Conservation (phyloP, 306 rosid species). For the Cicer judaicum region DNA sequence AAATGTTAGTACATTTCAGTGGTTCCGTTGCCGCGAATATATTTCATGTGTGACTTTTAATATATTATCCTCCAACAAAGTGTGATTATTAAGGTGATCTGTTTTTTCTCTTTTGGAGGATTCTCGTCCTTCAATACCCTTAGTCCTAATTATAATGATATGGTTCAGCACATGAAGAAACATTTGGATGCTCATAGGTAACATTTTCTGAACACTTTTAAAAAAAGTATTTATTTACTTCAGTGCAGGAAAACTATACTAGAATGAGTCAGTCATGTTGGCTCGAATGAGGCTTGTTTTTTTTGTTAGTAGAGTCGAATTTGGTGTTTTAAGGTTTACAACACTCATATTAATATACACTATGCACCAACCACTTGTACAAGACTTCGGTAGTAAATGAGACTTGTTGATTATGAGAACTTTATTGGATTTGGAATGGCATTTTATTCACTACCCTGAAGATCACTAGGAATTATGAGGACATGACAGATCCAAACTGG, state of each 20-base stretch:
- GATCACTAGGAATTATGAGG: conserved; percentile 3
- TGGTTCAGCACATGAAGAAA: conserved; percentile 13
- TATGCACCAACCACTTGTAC: too few species aligned
- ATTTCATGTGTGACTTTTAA: conserved; percentile 15
- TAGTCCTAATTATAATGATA: not conserved
- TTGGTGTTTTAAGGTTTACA: too few species aligned
- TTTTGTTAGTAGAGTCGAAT: too few species aligned
- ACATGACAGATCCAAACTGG: not conserved
- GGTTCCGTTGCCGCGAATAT: conserved; percentile 17
- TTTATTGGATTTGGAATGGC: conserved; percentile 28
- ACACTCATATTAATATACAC: too few species aligned
- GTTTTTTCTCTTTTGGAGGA: conserved; percentile 27
- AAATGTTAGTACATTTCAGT: conserved; percentile 9
- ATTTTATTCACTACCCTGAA: not conserved
- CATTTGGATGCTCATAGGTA: conserved; percentile 32
- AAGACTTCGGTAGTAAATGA: too few species aligned
- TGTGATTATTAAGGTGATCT: not conserved
- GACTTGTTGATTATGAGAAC: not conserved
- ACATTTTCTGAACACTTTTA: conserved; percentile 24
- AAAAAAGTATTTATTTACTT: conserved; percentile 16
- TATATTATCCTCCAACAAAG: conserved; percentile 25
- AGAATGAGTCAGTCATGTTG: not conserved
- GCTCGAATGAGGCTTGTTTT: not conserved
- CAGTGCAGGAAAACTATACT: not conserved
- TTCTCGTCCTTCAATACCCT: not conserved